Percentiles rank a stretch among this genome's conserved stretches.
Conservation (phyloP, 2,329 filamentous ascomycete species). For the Colletotrichum australisinense region DNA sequence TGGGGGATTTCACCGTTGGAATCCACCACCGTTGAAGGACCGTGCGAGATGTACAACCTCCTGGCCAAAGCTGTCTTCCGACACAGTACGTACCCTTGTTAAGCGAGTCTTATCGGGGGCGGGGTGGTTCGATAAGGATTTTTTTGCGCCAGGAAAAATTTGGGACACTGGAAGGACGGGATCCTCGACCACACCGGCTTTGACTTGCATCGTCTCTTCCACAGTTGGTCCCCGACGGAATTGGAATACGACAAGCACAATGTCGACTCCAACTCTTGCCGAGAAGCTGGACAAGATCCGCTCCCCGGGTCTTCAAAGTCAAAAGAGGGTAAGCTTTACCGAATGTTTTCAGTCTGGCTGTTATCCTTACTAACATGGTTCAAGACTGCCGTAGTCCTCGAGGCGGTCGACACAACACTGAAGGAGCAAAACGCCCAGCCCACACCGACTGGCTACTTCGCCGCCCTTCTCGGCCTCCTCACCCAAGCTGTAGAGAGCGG, state of each 20-base stretch:
- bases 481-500: constrained; percentile 78
- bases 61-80: background rate
- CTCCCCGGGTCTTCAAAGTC: constrained; percentile 94
- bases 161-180: constrained; percentile 8
- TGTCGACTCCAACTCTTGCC: constrained; percentile 70
- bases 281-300: constrained; percentile 98
- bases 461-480: constrained; percentile 90
- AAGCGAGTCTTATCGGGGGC: constrained; percentile 33
- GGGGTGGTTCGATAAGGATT: constrained; percentile 38
- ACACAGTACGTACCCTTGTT: background rate
- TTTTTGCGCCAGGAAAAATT: constrained; percentile 36
- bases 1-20: background rate
- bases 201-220: constrained; percentile 14
- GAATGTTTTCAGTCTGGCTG: constrained; percentile 15
- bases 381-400: constrained; percentile 86
- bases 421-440: constrained; percentile 86
- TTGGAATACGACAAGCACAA: constrained; percentile 45
- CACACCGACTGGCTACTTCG: constrained; percentile 93
- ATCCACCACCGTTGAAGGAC: background rate
- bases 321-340: constrained; percentile 77
- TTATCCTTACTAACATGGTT: constrained; percentile 11
- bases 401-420: constrained; percentile 92
- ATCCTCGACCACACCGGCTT: constrained; percentile 11
- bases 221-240: constrained; percentile 33
- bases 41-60: background rate